Conservation (phyloP, 768 basidiomycete species). For the Hypsizygus marmoreus region DNA sequence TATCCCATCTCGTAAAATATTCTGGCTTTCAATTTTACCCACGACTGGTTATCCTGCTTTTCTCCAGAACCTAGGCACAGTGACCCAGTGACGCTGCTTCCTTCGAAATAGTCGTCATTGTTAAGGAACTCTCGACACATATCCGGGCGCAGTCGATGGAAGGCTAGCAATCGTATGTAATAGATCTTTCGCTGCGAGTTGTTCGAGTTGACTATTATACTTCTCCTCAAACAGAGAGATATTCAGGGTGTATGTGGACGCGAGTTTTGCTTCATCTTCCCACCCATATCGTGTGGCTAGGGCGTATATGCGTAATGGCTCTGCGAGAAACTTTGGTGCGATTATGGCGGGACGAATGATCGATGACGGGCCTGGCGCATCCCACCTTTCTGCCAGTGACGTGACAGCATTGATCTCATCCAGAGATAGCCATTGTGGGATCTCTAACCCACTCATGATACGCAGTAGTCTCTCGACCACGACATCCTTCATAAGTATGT, state of each 20-base stretch:
- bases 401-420: constrained; percentile 41
- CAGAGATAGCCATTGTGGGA: constrained; percentile 40
- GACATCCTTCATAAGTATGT: constrained; percentile 36
- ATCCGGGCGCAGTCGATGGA: constrained; percentile 43
- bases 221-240: constrained; percentile 39
- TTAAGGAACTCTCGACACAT: constrained; percentile 37
- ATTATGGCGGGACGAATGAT: constrained; percentile 43
- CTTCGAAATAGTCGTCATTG: constrained; percentile 36
- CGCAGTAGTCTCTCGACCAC: constrained; percentile 40
- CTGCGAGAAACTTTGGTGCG: constrained; percentile 39
- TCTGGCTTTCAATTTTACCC: constrained; percentile 41
- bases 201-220: constrained; percentile 30
- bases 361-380: constrained; percentile 44
- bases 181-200: constrained; percentile 35
- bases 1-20: constrained; percentile 44
- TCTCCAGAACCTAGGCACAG: constrained; percentile 35
- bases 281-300: constrained; percentile 46
- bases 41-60: constrained; percentile 35
- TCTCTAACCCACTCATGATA: constrained; percentile 42
- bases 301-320: constrained; percentile 50
- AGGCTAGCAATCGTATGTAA: constrained; percentile 38
- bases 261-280: constrained; percentile 43
- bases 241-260: constrained; percentile 41
- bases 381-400: constrained; percentile 46
- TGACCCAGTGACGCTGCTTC: constrained; percentile 34